Conservation (phyloP, 139 green algal genomes). For the Deuterostichococcus epilithicus region DNA sequence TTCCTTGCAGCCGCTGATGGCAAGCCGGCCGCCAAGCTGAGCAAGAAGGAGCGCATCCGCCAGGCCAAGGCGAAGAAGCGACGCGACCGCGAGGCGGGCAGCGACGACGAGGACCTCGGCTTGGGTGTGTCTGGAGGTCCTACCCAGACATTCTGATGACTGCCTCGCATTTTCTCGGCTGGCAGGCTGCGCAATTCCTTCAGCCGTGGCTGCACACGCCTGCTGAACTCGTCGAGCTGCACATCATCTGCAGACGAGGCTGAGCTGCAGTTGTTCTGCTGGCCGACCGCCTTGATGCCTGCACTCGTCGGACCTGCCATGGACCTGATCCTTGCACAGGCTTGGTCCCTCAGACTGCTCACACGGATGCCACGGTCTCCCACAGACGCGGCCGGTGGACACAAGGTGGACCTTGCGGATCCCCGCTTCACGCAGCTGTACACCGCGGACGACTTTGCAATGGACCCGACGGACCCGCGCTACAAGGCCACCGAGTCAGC, state of each 20-base stretch:
- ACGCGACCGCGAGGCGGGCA: slow-evolving; percentile 28
- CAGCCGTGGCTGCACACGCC: too few species aligned
- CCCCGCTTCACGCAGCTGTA: slow-evolving; percentile 74
- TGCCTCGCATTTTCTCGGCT: too few species aligned
- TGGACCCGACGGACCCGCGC: slow-evolving; percentile 90
- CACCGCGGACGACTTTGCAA: slow-evolving; percentile 61
- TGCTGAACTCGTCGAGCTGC: too few species aligned
- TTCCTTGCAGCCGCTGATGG: neutral
- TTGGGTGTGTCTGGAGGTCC: neutral
- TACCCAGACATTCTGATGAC: too few species aligned
- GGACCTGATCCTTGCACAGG: neutral
- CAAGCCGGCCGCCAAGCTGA: slow-evolving; percentile 32
- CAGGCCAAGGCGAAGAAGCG: slow-evolving; percentile 31
- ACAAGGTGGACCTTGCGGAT: slow-evolving; percentile 60
- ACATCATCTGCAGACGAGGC: too few species aligned
- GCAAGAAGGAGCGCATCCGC: slow-evolving; percentile 34
- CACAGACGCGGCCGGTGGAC: neutral
- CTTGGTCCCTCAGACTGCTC: too few species aligned
- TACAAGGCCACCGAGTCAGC: slow-evolving; percentile 40
- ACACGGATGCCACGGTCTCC: neutral
- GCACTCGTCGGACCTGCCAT: neutral
- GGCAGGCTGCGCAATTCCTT: too few species aligned
- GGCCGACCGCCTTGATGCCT: neutral
- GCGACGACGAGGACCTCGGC: slow-evolving; percentile 37
- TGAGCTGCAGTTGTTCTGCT: too few species aligned